Evolutionary conservation across 768 basidiomycete genomes (phyloP), one percentile per base, ranked within the genome.

Genomic region (Ramaria rubella): DNA sequence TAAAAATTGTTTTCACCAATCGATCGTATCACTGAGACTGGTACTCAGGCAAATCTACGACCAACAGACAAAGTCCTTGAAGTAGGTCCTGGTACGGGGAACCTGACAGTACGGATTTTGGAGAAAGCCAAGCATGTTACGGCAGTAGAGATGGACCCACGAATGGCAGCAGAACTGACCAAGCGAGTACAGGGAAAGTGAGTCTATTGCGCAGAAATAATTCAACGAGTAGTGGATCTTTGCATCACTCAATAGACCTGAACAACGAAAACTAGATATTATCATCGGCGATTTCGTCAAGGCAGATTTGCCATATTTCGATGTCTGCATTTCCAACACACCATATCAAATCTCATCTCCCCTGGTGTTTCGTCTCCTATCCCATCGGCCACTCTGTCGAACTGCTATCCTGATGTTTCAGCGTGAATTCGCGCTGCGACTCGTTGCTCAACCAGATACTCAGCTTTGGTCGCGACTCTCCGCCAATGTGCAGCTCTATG

Each of bases 381-480:
- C 96, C 2, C 94, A 97, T 65, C 88, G 96, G 2, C 96, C 96
- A 0, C 76, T 97, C 43, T 92, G 90, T 68, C 91, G 95, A 24
- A 83, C 89, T 57, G 91, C 93, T 31, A 92, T 99, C 60, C 88
- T 99, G 74, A 99, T 99, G 96, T 99, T 99, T 75, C 96, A 99
- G 73, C 87, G 94, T 55, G 96, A 99, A 71, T 99, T 99, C 65
- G 96, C 96, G 0, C 77, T 94, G 59, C 87, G 96, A 1, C 81
- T 99, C 11, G 84, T 90, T 40, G 95, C 95, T 3, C 77, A 81
- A 23, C 93, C 96, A 0, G 85, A 85, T 7, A 85, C 90, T 3
- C 75, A 82, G 5, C 74, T 95, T 5, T 99, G 96, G 96, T 96
- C 93, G 49, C 81, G 96, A 40, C 74, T 99, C 19, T 90, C 90